Percentiles rank a stretch among this genome's conserved stretches.
Evolutionary conservation across 345 rosid species (phyloP).

Genomic region (Gossypium mustelinum): DNA sequence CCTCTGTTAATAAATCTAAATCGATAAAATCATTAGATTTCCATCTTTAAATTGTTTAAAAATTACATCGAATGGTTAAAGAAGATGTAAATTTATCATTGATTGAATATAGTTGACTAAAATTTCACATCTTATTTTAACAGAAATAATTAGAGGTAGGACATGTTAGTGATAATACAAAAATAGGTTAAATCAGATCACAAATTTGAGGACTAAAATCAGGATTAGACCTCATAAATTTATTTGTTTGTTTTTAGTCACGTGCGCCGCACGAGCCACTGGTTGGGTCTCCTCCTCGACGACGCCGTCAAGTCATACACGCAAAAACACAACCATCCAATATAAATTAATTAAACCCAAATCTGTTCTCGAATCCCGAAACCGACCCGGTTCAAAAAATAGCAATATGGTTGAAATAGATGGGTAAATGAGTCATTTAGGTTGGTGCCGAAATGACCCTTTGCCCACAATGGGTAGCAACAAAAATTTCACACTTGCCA

Average conservation of each 20-base stretch:
- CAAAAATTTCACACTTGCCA: conserved; percentile 4
- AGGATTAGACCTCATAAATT: no score
- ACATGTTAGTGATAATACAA: no score
- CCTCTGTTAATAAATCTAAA: no score
- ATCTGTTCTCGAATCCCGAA: neutral
- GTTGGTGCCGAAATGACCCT: neutral
- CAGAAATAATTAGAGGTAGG: no score
- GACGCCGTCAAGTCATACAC: conserved; percentile 31
- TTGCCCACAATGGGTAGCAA: neutral
- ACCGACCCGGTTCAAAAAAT: neutral
- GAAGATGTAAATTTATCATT: no score
- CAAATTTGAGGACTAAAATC: no score
- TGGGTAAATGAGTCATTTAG: neutral
- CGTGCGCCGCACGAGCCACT: conserved; percentile 35
- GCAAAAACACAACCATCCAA: conserved; percentile 17
- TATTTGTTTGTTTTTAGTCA: conserved; percentile 12
- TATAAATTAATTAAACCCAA: neutral
- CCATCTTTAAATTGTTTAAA: no score
- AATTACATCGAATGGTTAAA: no score
- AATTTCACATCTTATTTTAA: no score
- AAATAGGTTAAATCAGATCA: no score
- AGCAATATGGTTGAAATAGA: neutral
- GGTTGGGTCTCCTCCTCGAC: conserved; percentile 11
- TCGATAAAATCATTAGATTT: no score
- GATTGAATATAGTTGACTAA: no score